Percentiles rank a stretch among this genome's conserved stretches.
Conservation (phyloP, 73 alveolate species). For the Durusdinium trenchii region DNA sequence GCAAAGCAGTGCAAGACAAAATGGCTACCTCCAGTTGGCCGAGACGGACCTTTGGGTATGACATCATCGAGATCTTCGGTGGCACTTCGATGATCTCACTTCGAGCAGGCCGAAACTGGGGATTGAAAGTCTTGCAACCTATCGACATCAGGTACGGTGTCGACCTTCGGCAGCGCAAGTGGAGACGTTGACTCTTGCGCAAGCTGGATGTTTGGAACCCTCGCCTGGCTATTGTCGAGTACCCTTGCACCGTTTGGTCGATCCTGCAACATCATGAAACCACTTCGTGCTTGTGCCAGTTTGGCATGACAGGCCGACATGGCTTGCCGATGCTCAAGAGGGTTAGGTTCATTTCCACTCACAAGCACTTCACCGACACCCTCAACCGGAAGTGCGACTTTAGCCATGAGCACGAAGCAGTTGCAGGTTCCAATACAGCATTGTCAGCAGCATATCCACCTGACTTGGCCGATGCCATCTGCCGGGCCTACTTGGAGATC, state of each 20-base stretch:
- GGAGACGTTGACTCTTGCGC: neutral
- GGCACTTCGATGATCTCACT: neutral
- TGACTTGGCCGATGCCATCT: neutral
- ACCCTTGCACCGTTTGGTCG: neutral
- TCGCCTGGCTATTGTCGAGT: neutral
- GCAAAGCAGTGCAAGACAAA: neutral
- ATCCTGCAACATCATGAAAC: neutral
- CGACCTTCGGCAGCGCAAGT: neutral
- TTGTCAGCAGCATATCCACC: slow-evolving; percentile 19
- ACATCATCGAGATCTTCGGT: slow-evolving; percentile 3
- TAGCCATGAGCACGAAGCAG: neutral
- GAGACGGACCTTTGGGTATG: slow-evolving; percentile 36
- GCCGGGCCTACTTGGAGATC: slow-evolving; percentile 26
- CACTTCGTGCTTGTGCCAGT: slow-evolving; percentile 23
- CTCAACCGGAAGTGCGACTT: neutral
- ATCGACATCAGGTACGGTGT: neutral
- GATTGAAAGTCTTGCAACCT: neutral
- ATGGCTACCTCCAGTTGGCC: neutral
- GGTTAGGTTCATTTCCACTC: neutral
- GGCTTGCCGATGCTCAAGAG: neutral
- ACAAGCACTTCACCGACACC: neutral
- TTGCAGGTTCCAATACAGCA: neutral
- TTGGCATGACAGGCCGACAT: neutral
- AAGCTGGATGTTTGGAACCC: neutral
- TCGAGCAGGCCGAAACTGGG: neutral